Conservation (phyloP, 148 eudicot genomes). For the Rhododendron vialii region DNA sequence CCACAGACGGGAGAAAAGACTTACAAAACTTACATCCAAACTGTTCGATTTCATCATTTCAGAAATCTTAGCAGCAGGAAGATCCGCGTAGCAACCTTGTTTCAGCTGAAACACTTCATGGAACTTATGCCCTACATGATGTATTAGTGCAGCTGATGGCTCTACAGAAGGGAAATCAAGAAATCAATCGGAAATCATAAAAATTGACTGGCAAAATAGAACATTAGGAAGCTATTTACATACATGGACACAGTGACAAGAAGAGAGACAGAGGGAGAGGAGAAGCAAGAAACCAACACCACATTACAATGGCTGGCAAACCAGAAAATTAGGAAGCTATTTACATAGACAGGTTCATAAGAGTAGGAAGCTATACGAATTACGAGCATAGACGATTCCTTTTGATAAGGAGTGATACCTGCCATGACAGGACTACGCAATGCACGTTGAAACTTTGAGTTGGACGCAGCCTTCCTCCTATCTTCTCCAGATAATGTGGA, state of each 20-base stretch:
- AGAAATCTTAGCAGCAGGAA: conserved; percentile 70
- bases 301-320: background rate
- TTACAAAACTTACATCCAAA: conserved; percentile 62
- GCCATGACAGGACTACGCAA: conserved; percentile 44
- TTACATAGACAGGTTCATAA: background rate
- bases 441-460: conserved; percentile 43
- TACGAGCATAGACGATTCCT: background rate
- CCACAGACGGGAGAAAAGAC: background rate
- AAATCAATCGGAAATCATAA: background rate
- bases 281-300: background rate
- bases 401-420: conserved; percentile 28
- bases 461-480: conserved; percentile 35
- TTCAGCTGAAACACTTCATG: conserved; percentile 85
- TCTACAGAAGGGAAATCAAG: conserved; percentile 26
- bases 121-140: conserved; percentile 60
- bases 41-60: conserved; percentile 86
- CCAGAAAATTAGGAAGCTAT: background rate
- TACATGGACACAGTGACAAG: background rate
- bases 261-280: background rate
- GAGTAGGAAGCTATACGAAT: background rate
- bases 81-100: conserved; percentile 63
- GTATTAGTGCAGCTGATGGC: conserved; percentile 39
- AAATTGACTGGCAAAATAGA: background rate
- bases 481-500: conserved; percentile 41
- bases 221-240: background rate